Base-by-base conservation (phyloP, 805 yeast genomes). In the Nakazawaea sp. region DNA sequence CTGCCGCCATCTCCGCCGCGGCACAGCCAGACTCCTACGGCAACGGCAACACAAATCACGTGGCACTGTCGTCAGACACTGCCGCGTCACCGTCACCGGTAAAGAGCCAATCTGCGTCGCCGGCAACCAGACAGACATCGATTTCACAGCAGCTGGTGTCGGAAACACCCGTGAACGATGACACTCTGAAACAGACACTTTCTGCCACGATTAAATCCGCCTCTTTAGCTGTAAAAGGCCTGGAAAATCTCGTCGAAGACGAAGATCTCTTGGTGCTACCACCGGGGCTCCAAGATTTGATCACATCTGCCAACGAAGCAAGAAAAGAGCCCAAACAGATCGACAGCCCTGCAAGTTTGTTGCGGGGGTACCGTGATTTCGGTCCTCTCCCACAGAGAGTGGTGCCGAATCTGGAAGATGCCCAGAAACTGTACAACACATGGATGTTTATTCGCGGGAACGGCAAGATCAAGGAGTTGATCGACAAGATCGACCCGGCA, bases 201-300 rank as follows among this genome's bases (percentile, higher is more conserved):
- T 38, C 41, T 7, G 23, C 34, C 7, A 24, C 37, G 27, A 38
- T 38, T 4, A 38, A 30, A 18, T 28, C 41, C 10, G 34, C 34
- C 11, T 24, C 34, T 4, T 26, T 38, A 13, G 30, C 25, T 16
- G 18, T 32, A 18, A 20, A 32, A 4, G 36, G 28, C 5, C 19
- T 36, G 5, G 11, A 27, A 8, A 38, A 39, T 10, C 17, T 33
- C 11, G 27, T 21, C 12, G 18, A 33, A 8, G 42, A 39, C 29
- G 32, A 20, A 6, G 37, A 34, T 16, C 27, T 39, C 21, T 33
- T 39, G 29, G 18, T 34, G 25, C 32, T 39, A 27, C 42, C 42
- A 13, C 46, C 49, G 2, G 50, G 51, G 3, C 31, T 51, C 4
- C 46, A 50, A 31, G 58, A 53, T 32, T 35, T 56, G n/a, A 41